Conservation (phyloP, 2,329 filamentous ascomycete species). For the Clathrospora elynae region DNA sequence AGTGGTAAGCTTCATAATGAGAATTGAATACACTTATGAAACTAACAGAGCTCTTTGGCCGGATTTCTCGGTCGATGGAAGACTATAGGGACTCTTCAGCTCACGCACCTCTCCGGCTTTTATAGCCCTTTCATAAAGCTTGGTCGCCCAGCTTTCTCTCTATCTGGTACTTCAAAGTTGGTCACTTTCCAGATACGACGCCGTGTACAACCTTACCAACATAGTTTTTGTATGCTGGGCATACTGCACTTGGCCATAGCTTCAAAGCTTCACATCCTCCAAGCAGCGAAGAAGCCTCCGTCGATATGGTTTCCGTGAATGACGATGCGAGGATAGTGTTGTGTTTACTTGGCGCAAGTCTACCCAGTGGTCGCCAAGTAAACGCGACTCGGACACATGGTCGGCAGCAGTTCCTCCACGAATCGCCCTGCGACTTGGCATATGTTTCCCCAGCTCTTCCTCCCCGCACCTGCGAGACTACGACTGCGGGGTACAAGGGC, state of each 20-base stretch:
- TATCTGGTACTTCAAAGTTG: neutral
- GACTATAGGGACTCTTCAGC: conserved; percentile 1
- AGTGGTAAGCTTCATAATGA: conserved; percentile 28
- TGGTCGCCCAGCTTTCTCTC: neutral
- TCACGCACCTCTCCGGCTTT: conserved; percentile 2
- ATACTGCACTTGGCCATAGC: conserved; percentile 3
- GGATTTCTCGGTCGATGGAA: conserved; percentile 7
- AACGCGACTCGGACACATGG: conserved; percentile 6
- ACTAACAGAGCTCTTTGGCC: conserved; percentile 3
- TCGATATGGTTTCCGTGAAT: conserved; percentile 24
- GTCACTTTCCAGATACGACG: neutral
- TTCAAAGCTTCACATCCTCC: conserved; percentile 5
- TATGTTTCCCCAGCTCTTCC: conserved; percentile 4
- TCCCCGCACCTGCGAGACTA: conserved; percentile 1
- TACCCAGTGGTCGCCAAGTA: conserved; percentile 17
- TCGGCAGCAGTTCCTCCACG: conserved; percentile 19
- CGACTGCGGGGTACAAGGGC: conserved; percentile 5
- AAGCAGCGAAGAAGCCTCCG: conserved; percentile 9
- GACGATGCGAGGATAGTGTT: conserved; percentile 5
- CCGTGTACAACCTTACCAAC: conserved; percentile 1
- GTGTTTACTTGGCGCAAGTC: conserved; percentile 14
- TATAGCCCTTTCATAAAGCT: conserved; percentile 1
- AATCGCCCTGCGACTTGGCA: conserved; percentile 15
- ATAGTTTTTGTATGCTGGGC: conserved; percentile 6
- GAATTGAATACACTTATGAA: neutral